Conservation (phyloP, 345 rosid genomes). For the Luvunga scandens region DNA sequence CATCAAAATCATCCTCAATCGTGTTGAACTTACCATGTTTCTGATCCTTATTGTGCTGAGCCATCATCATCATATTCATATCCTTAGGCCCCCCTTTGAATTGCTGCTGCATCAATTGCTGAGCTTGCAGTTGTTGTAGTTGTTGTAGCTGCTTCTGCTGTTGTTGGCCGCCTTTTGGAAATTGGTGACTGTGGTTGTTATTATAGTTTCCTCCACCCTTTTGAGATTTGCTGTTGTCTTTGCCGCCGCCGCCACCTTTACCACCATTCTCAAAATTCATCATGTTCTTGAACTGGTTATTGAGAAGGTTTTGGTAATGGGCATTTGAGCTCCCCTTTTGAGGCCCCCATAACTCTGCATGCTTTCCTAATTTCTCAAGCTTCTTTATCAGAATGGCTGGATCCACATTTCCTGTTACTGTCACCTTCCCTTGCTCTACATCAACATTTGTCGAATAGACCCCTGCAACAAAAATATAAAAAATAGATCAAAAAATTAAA, state of each 20-base stretch:
- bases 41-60: slow-evolving; percentile 47
- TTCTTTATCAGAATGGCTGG: slow-evolving; percentile 66
- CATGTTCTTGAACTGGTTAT: slow-evolving; percentile 56
- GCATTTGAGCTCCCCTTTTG: slow-evolving; percentile 41
- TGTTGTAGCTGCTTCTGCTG: slow-evolving; percentile 36
- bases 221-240: slow-evolving; percentile 50
- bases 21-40: slow-evolving; percentile 67
- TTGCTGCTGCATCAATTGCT: slow-evolving; percentile 34
- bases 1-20: slow-evolving; percentile 52
- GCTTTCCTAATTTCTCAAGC: slow-evolving; percentile 84
- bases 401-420: slow-evolving; percentile 81
- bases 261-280: slow-evolving; percentile 43
- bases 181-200: background rate
- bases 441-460: slow-evolving; percentile 61
- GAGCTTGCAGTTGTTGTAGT: slow-evolving; percentile 27
- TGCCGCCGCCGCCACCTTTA: slow-evolving; percentile 36
- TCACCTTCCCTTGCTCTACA: slow-evolving; percentile 84
- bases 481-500: background rate
- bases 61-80: slow-evolving; percentile 23
- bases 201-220: slow-evolving; percentile 35
- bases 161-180: slow-evolving; percentile 35
- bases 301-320: slow-evolving; percentile 32
- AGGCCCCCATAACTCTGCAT: slow-evolving; percentile 74
- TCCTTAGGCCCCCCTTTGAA: slow-evolving; percentile 53
- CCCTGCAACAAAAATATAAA: slow-evolving; percentile 38